Base-by-base conservation (phyloP, 2,329 filamentous ascomycete genomes). In the Lasiodiplodia hormozganensis region DNA sequence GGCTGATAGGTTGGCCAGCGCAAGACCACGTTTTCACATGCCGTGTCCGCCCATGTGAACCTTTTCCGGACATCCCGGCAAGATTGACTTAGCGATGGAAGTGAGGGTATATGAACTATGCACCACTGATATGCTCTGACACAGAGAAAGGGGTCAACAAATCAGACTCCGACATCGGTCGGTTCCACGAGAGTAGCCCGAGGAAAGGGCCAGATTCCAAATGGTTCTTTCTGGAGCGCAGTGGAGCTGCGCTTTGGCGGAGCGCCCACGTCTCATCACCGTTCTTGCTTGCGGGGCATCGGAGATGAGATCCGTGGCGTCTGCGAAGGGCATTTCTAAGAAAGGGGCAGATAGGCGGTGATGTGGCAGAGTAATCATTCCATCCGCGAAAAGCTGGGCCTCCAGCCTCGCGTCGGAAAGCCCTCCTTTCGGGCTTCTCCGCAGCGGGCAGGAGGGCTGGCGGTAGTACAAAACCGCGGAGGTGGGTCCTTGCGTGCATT, bases 261-360 rank as follows among this genome's bases (percentile, higher is more conserved):
- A n/a, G 16, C 8, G 40, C n/a, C 40, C 16, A 47, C 8, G 40
- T 21, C n/a, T 21, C n/a, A 11, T n/a, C 18, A n/a, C 12, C 31
- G 31, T 51, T 51, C 8, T 21, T 18, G 40, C 10, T 49, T 21
- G 58, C 58, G 58, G 57, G 38, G 38, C 57, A 12, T 14, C 38
- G 57, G 57, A 60, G 23, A 62, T 51, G 58, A 34, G 43, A 52
- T 25, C 25, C 47, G 60, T 52, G 60, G 60, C 60, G 11, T 8
- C 21, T 5, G 47, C 10, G 60, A 52, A 31, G 60, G 28, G 43
- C 2, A 38, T 18, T 21, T 6, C 47, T 7, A n/a, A 34, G 40
- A 8, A 25, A 34, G n/a, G 18, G 31, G n/a, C 18, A 21, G 8
- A 38, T 25, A n/a, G 10, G 31, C 18, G 28, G 21, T 52, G 60